These are phyloP conservation scores for Canavalia ensiformis DNA, from an alignment of 306 rosid genomes.

Conservation along the genomic window DNA sequence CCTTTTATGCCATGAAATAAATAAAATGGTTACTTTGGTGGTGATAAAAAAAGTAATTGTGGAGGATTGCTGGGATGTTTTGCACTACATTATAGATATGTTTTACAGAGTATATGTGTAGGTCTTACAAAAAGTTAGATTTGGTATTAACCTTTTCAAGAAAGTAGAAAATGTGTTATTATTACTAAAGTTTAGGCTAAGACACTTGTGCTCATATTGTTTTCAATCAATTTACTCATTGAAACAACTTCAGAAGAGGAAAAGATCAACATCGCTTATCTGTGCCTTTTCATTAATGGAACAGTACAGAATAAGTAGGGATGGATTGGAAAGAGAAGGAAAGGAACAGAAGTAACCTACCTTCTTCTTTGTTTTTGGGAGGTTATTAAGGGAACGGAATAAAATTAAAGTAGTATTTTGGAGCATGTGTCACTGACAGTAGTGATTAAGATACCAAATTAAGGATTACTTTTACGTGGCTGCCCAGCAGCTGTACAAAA, in stretches of 20 bases:
- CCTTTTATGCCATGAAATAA: slow-evolving; percentile 13
- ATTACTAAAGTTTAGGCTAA: not conserved
- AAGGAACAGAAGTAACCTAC: not conserved
- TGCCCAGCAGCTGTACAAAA: not conserved
- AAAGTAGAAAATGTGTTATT: slow-evolving; percentile 8
- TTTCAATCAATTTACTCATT: not conserved
- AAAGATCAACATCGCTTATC: not conserved
- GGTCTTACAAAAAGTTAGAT: slow-evolving; percentile 1
- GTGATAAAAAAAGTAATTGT: not conserved
- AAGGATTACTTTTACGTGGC: slow-evolving; percentile 18
- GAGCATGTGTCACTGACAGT: not conserved
- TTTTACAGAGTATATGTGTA: not conserved
- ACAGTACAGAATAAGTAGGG: not conserved
- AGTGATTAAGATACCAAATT: not conserved
- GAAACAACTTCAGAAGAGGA: not conserved
- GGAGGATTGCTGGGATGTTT: not conserved
- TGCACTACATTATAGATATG: not conserved
- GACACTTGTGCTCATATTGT: not conserved
- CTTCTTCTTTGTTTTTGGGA: too few species aligned
- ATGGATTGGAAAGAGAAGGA: slow-evolving; percentile 2
- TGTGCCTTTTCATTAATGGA: not conserved
- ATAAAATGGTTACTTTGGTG: slow-evolving; percentile 10
- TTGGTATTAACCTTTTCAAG: slow-evolving; percentile 1
- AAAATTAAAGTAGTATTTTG: not conserved
- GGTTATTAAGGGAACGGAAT: not conserved